A percentile compares a stretch with the other conserved stretches of the same genome.
These are phyloP conservation scores for Pseudogymnoascus destructans DNA, from an alignment of 2,329 filamentous ascomycete species.

Conservation along the genomic window DNA sequence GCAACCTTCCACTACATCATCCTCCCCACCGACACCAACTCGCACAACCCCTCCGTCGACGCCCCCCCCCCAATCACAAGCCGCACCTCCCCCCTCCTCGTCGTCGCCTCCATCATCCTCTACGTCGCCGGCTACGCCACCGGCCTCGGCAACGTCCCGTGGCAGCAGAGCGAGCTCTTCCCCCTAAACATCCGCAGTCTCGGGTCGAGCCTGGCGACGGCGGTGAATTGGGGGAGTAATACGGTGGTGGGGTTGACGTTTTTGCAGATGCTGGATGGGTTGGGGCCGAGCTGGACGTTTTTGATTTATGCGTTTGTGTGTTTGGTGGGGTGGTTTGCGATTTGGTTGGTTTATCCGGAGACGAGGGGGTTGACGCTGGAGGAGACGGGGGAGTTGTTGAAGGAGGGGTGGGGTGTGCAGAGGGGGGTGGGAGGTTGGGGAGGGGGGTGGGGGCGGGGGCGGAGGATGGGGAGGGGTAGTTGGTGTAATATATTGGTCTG, in stretches of 20 bases:
- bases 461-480: background rate
- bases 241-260: conserved; percentile 80
- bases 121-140: conserved; percentile 81
- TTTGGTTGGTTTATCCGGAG: conserved; percentile 74
- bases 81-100: conserved; percentile 36
- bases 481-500: background rate
- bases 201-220: conserved; percentile 61
- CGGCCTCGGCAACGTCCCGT: conserved; percentile 83
- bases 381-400: conserved; percentile 60
- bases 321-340: conserved; percentile 47
- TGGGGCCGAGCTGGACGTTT: conserved; percentile 69
- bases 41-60: conserved; percentile 20
- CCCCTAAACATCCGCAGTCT: conserved; percentile 60
- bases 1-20: conserved; percentile 56
- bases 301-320: conserved; percentile 66
- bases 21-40: conserved; percentile 20
- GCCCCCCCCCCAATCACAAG: conserved; percentile 17
- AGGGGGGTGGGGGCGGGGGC: background rate
- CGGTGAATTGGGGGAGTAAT: conserved; percentile 80
- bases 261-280: conserved; percentile 66
- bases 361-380: conserved; percentile 72
- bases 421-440: background rate
- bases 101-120: conserved; percentile 63
- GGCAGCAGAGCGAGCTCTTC: conserved; percentile 93
- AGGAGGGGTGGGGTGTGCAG: conserved; percentile 57